Base-by-base conservation (phyloP, 2,329 filamentous ascomycete species). In the Lachnellula occidentalis region DNA sequence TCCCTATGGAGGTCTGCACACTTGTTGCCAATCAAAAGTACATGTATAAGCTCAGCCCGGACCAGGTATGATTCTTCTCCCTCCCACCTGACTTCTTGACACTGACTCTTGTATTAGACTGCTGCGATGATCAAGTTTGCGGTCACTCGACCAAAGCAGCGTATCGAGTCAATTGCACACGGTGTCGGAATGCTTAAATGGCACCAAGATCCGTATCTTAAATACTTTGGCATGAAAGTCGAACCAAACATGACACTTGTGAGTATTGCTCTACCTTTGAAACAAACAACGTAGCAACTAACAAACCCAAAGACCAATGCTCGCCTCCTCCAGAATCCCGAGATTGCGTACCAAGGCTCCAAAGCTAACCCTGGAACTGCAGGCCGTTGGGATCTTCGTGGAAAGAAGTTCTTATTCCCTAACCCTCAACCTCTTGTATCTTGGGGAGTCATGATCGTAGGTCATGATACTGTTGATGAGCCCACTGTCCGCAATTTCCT, bases 101-200 rank as follows among this genome's bases (percentile, higher is more conserved):
- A 17, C 46, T 56, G 19, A 52, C 55, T 53, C 6, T 68, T 72
- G 15, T 4, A 9, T 0, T 78, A 95, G 73, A 96, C 92, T 0
- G 75, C 86, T 0, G 73, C 79, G 5, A 99, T 99, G 94, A 96
- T 99, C 74, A 92, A 88, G 70, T 90, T 92, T 64, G 92, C 92
- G 0, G 92, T 96, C 4, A 90, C 87, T 5, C 80, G 86, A 1
- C 94, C 94, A 0, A 68, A 70, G 0, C 69, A 83, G 31, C 88
- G 94, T n/a, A 80, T 82, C 61, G 63, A 69, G 0, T 82, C 87
- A 19, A 91, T 97, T 62, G 73, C 83, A 48, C 69, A 79, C 3
- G 87, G 87, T 15, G 80, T 96, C 8, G 67, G 73, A 0, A 79
- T 87, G 60, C 76, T 92, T 0, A 74, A 83, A 9, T 94, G 90